Evolutionary conservation across 345 rosid genomes (phyloP), one percentile per base, ranked within the genome.

Genomic region (Ceriops decandra): DNA sequence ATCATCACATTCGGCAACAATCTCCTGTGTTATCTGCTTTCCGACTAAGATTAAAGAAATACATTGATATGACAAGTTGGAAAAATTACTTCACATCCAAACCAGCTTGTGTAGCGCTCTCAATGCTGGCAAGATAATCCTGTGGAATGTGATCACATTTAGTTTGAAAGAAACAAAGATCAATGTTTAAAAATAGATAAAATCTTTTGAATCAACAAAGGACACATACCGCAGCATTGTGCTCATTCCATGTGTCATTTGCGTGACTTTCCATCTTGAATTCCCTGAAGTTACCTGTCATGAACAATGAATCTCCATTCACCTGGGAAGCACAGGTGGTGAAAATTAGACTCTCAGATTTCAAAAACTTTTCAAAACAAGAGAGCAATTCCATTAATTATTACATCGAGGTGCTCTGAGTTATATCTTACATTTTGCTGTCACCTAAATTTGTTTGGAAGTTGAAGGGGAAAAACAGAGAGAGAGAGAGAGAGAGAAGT

Each of bases 61-160:
- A 3, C 49, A 13, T 42, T 13, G 15, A 42, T 13, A 42, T 13
- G 49, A 42, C 49, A 3, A 15, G 49, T 42, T 1, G 3, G 64
- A 72, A 62, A 60, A 70, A 46, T 81, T 90, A 95, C 99, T 83
- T 90, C 67, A 86, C 81, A 64, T 84, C 19, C 17, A 42, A 42
- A 13, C 49, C 49, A 3, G 49, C 77, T 56, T 87, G 89, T 21
- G 87, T 62, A 28, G 87, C 89, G 73, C 64, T 77, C 69, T 88
- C 92, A 47, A 89, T 83, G 81, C 88, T 84, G 17, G 99, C 95
- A 74, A 95, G 82, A 78, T 84, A 95, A 76, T 95, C 98, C 99
- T 95, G 88, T 63, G 19, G 49, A 17, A 42, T 11, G 49, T 13
- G 49, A 42, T 42, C 16, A 2, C 49, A 42, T 2, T 42, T 42